Evolutionary conservation across 1,284 basidiomycete genomes (phyloP), one percentile per base, ranked within the genome.

Genomic region (Ustilago lituana): DNA sequence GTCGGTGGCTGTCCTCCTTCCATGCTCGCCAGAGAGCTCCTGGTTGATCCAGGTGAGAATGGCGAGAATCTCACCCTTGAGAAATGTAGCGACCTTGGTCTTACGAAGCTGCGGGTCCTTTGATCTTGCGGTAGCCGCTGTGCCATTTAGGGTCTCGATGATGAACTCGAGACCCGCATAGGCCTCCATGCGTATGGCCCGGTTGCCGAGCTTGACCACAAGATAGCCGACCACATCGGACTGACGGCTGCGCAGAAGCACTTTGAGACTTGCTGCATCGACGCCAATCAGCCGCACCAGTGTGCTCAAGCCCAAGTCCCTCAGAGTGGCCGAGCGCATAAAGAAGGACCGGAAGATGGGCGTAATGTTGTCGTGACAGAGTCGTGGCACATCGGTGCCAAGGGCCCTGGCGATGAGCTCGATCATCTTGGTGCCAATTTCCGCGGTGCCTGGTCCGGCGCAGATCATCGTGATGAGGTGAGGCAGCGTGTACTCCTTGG

Each of bases 21-120:
- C 80, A 26, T 81, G 74, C 31, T 66, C 74, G 20, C 73, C 68
- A 7, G 67, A 62, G 9, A 81, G 64, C 53, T 81, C 79, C 22
- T 79, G 76, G 40, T 78, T 79, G 56, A 78, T 57, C 77, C 77
- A 80, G 5, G 77, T 68, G 12, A 78, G 72, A n/a, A 81, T 65
- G 8, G 76, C 78, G 1, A 80, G 70, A 31, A 77, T 76, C 44
- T 81, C 77, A 35, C 69, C 66, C 31, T 61, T 67, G 29, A 80
- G 57, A 38, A 77, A 77, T 1, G 23, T 33, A 10, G 68, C 69
- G 17, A 79, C 59, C 31, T 58, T 61, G n/a, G 57, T 35, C 33
- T 58, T 67, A 19, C 45, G 38, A 32, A 43, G 10, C 12, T 41
- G 38, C 8, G 35, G 32, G 7, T 65, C 57, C 27, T 58, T 55